These are phyloP conservation scores for Boeremia exigua DNA, from an alignment of 2,329 filamentous ascomycete species.

Conservation along the genomic window DNA sequence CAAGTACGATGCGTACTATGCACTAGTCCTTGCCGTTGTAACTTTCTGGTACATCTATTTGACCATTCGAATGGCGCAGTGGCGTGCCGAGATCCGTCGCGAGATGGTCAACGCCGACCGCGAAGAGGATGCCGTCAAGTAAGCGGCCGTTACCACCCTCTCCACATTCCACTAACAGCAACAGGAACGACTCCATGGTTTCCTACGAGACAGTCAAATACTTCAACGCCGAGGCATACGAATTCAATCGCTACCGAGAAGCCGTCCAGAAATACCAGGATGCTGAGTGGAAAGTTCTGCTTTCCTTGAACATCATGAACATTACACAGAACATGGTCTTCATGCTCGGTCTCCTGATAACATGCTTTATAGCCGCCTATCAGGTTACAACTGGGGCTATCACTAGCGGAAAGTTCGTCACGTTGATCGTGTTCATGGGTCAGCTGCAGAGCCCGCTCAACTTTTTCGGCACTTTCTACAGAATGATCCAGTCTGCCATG, in stretches of 20 bases:
- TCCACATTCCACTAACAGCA: slow-evolving; percentile 27
- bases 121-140: slow-evolving; percentile 95
- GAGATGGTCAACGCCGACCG: slow-evolving; percentile 95
- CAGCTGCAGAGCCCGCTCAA: slow-evolving; percentile 74
- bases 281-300: slow-evolving; percentile 63
- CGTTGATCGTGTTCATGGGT: slow-evolving; percentile 75
- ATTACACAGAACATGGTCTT: slow-evolving; percentile 69
- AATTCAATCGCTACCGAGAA: slow-evolving; percentile 63
- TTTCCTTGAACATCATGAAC: slow-evolving; percentile 65
- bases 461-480: slow-evolving; percentile 90
- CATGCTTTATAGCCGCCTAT: slow-evolving; percentile 72
- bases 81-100: slow-evolving; percentile 85
- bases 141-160: slow-evolving; percentile 36
- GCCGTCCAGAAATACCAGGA: slow-evolving; percentile 64
- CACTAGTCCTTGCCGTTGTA: slow-evolving; percentile 85
- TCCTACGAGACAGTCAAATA: slow-evolving; percentile 87
- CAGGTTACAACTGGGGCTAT: slow-evolving; percentile 68
- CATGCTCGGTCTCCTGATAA: slow-evolving; percentile 68
- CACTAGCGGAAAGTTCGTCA: slow-evolving; percentile 71
- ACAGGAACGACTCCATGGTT: slow-evolving; percentile 90
- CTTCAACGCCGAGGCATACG: slow-evolving; percentile 66
- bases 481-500: slow-evolving; percentile 94
- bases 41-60: slow-evolving; percentile 97
- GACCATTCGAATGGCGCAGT: slow-evolving; percentile 94
- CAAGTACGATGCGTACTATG: slow-evolving; percentile 85